A percentile compares a stretch with the other conserved stretches of the same genome.
phyloP scores from a whole-genome alignment of 2,329 filamentous ascomycete genomes.

The Trichoderma sp. region DNA sequence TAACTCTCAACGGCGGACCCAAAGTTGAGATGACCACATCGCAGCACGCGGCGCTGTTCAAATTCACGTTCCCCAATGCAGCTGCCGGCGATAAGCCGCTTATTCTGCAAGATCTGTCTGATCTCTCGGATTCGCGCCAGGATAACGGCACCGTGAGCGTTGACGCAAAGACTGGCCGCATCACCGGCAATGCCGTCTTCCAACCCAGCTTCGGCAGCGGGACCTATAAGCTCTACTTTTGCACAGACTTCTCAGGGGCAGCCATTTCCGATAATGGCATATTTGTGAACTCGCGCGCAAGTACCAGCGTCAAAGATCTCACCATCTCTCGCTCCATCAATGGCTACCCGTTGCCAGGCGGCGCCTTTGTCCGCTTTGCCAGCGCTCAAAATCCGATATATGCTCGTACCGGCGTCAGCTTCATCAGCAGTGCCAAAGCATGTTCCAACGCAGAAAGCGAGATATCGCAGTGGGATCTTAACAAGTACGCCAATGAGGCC shows the following conservation, averaged over 20 bases:
- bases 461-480: slow-evolving; percentile 70
- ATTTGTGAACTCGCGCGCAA: slow-evolving; percentile 62
- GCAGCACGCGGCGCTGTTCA: slow-evolving; percentile 67
- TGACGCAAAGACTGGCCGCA: slow-evolving; percentile 58
- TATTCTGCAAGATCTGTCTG: slow-evolving; percentile 67
- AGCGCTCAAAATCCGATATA: slow-evolving; percentile 56
- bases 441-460: slow-evolving; percentile 70
- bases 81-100: slow-evolving; percentile 53
- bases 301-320: slow-evolving; percentile 51
- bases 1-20: slow-evolving; percentile 62
- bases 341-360: slow-evolving; percentile 59
- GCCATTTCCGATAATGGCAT: slow-evolving; percentile 63
- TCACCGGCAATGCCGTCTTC: slow-evolving; percentile 66
- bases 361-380: slow-evolving; percentile 67
- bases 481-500: slow-evolving; percentile 55
- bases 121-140: slow-evolving; percentile 63
- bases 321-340: slow-evolving; percentile 56
- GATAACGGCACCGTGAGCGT: slow-evolving; percentile 61
- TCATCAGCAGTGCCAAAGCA: slow-evolving; percentile 67
- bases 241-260: slow-evolving; percentile 67
- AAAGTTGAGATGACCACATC: slow-evolving; percentile 69
- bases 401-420: slow-evolving; percentile 70
- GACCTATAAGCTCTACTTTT: slow-evolving; percentile 64
- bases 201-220: slow-evolving; percentile 68
- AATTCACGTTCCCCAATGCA: slow-evolving; percentile 62